These are phyloP conservation scores for Starmerella stigmatis DNA, from an alignment of 805 yeast species.

Conservation along the genomic window DNA sequence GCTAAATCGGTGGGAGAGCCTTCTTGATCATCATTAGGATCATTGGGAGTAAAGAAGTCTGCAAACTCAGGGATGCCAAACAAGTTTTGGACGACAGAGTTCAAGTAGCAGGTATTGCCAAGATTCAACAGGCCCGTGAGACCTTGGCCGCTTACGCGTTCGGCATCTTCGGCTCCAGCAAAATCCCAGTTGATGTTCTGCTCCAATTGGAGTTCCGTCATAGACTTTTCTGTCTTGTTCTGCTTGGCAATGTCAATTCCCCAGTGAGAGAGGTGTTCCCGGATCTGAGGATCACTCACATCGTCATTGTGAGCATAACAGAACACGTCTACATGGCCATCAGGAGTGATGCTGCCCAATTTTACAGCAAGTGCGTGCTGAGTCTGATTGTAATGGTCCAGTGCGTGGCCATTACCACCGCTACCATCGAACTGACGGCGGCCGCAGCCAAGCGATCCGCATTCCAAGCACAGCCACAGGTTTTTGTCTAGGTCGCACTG, in stretches of 20 bases:
- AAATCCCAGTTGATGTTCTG: slow-evolving; percentile 93
- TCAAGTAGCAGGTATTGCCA: slow-evolving; percentile 88
- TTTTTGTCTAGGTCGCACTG: slow-evolving; percentile 51
- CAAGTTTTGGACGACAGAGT: slow-evolving; percentile 67
- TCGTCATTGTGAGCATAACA: slow-evolving; percentile 89
- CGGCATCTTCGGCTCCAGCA: slow-evolving; percentile 49
- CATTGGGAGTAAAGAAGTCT: slow-evolving; percentile 26
- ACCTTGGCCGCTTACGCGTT: slow-evolving; percentile 62
- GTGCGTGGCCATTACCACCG: slow-evolving; percentile 89
- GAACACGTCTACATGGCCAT: slow-evolving; percentile 67
- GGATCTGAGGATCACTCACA: slow-evolving; percentile 56
- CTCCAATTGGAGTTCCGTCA: slow-evolving; percentile 83
- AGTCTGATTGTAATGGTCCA: slow-evolving; percentile 50
- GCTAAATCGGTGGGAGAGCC: slow-evolving; percentile 53
- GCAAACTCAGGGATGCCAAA: slow-evolving; percentile 36
- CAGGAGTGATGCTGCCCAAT: slow-evolving; percentile 73
- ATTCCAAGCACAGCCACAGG: slow-evolving; percentile 82
- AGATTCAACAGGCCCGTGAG: slow-evolving; percentile 78
- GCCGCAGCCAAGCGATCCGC: slow-evolving; percentile 94
- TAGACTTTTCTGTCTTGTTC: slow-evolving; percentile 72
- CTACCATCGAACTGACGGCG: slow-evolving; percentile 87
- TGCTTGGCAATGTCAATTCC: slow-evolving; percentile 52
- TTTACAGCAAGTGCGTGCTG: slow-evolving; percentile 80
- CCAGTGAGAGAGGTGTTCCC: slow-evolving; percentile 41
- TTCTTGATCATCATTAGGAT: slow-evolving; percentile 26